Base-by-base conservation (phyloP, 768 basidiomycete species). In the Polyporus arcularius region DNA sequence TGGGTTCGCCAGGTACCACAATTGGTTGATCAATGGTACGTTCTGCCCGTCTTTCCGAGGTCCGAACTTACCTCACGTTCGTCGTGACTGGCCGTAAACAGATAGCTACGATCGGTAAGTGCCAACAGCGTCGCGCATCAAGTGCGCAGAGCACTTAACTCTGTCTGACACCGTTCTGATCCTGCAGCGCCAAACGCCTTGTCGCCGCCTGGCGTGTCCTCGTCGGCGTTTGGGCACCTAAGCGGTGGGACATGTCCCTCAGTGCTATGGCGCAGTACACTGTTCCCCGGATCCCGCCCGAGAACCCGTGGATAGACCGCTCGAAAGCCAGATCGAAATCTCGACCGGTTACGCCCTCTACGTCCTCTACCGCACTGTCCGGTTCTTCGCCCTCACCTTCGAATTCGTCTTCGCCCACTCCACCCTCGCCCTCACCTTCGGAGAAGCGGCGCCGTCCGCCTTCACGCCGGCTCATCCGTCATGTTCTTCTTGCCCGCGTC, bases 191-290 rank as follows among this genome's bases (percentile, higher is more conserved):
- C 51, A 96, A 95, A 74, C 91, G 90, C 43, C 82, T 96, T 50
- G 80, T 90, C 16, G 92, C 96, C 5, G 87, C 95, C n/a, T 99
- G 96, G 95, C 88, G 94, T 55, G 87, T 97, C n/a, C 83, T 99
- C 14, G 84, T 98, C 64, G 97, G 96, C 7, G 86, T 98, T 12
- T 98, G 97, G 97, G 82, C 83, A 0, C 95, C 96, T 5, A 87
- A 84, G 71, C 79, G 76, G 47, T 92, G 88, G 87, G 96, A 97
- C 65, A 78, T 96, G 46, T 84, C 92, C 4, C 72, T 90, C 28
- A 70, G 83, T n/a, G 85, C 89, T 3, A 81, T 96, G 53, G 79
- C 86, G 14, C 86, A 83, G 58, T 93, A 92, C 71, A 90, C 83
- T 8, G 84, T 81, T 15, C 89, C 90, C 4, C 73, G 73, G 16